phyloP scores from a whole-genome alignment of 768 basidiomycete genomes.

The Pseudohyphozyma bogoriensis region DNA sequence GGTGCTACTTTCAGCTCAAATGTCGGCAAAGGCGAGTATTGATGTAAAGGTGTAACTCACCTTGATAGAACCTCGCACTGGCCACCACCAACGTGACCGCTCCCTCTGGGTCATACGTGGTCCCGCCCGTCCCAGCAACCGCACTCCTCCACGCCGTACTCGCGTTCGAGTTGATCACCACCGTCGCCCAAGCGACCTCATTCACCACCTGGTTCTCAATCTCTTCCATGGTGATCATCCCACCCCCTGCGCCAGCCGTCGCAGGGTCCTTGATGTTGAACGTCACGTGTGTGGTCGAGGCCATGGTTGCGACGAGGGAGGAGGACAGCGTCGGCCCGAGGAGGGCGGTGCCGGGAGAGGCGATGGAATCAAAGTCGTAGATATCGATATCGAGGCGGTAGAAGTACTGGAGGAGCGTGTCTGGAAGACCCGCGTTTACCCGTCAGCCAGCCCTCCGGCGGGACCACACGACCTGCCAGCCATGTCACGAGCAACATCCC shows the following conservation, averaged over 20 bases:
- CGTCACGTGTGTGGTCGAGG: neutral
- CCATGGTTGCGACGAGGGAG: neutral
- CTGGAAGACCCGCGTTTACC: neutral
- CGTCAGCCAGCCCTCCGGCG: no score
- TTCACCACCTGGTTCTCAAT: conserved; percentile 8
- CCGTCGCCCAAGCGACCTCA: conserved; percentile 16
- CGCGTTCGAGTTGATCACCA: conserved; percentile 22
- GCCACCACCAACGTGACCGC: conserved; percentile 4
- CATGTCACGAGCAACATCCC: no score
- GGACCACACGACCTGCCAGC: no score
- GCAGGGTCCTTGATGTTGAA: neutral
- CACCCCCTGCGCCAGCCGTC: neutral
- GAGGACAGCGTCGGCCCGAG: conserved; percentile 7
- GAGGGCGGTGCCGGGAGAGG: neutral
- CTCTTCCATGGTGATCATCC: conserved; percentile 3
- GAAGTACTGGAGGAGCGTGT: conserved; percentile 27
- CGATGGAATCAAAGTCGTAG: conserved; percentile 35
- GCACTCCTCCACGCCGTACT: conserved; percentile 9
- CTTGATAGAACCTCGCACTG: conserved; percentile 8
- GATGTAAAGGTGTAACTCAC: no score
- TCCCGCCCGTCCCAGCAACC: conserved; percentile 2
- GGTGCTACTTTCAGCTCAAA: no score
- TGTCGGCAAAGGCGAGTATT: neutral
- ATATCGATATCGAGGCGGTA: conserved; percentile 32
- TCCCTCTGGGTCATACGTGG: neutral